Base-by-base conservation (phyloP, 2,329 filamentous ascomycete genomes). In the Venturia asperata region DNA sequence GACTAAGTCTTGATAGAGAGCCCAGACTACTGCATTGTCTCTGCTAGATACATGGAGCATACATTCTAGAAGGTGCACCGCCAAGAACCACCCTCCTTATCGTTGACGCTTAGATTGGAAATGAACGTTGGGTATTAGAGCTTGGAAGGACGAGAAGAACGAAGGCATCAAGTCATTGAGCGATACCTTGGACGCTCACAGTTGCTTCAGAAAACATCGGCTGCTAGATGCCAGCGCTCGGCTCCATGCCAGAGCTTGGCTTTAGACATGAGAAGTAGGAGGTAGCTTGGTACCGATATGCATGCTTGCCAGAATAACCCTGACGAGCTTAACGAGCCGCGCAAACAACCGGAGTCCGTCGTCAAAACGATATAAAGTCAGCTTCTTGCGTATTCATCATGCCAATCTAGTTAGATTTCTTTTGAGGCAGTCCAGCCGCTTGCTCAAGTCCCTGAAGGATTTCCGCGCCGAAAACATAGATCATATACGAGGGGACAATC, bases 401-500 rank as follows among this genome's bases (percentile, higher is more conserved):
- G 15, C 27, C 30, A 58, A 30, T 19, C 49, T 63, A 66, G 3
- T 49, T 4, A 30, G 30, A 27, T 60, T 66, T 66, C 61, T 64
- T 66, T 11, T 30, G 58, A 17, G 61, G 64, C 41, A 62, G 17
- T 27, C 64, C 64, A 52, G 64, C 64, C 13, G 81, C 81, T 52
- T 78, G 73, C 27, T 82, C 79, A 30, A 88, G 77, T 0, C 82
- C 83, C 67, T 83, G 76, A n/a, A 87, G 65, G 47, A 89, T 86
- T 70, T 90, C 87, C 47, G 73, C 72, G 10, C 82, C 84, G 66
- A 87, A 83, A 10, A 82, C 75, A 70, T 86, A 84, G 19, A 81
- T 80, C 75, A 87, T 85, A 69, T 88, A 88, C 0, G 76, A 71
- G 1, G 87, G 86, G 55, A 89, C 79, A 13, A 87, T 70, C 66